These are phyloP conservation scores for Cucumis sativus DNA, from an alignment of 306 rosid species.

Conservation along the genomic window Cucumber_9930_V3 NC_026658.2:21367001-21367500, in stretches of 20 bases:
- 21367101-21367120: constrained; percentile 70
- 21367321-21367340: neutral
- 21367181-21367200: constrained; percentile 87
- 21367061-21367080: constrained; percentile 1
- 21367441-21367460: too few relatives aligned
- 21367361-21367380: neutral
- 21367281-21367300: neutral
- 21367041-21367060: neutral
- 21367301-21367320: neutral
- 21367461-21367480: neutral
- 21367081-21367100: constrained; percentile 32
- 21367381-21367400: neutral
- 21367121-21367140: constrained; percentile 80
- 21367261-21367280: neutral
- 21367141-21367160: constrained; percentile 42
- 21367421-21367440: neutral
- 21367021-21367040: neutral
- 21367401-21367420: neutral
- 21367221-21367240: constrained; percentile 91
- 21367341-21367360: neutral
- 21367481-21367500: neutral
- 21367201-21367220: constrained; percentile 83
- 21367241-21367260: neutral
- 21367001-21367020: constrained; percentile 9
- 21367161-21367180: constrained; percentile 57